Conservation (phyloP, 2,329 filamentous ascomycete species). For the Pseudopithomyces maydicus region DNA sequence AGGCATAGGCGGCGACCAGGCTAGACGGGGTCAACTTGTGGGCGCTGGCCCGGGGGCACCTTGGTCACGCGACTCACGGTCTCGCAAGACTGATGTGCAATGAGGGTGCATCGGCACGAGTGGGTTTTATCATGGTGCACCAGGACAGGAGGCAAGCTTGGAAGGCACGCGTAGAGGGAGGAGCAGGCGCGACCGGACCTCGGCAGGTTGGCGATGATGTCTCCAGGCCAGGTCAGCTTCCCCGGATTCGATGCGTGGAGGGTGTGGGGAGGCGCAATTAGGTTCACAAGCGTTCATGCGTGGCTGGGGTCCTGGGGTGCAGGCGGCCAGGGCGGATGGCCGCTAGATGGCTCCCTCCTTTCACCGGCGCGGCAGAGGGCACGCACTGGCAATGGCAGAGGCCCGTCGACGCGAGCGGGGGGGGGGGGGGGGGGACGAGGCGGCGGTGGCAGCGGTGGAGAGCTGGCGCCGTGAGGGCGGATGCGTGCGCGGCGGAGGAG, state of each 20-base stretch:
- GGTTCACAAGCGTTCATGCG: not conserved
- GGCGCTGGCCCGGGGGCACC: not conserved
- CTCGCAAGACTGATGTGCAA: conserved; percentile 10
- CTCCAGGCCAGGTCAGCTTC: not conserved
- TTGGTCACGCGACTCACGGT: conserved; percentile 19
- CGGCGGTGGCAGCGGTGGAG: not conserved
- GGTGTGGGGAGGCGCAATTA: conserved; percentile 2
- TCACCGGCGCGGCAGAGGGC: not conserved
- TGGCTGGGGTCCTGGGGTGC: conserved; percentile 1
- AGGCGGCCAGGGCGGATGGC: conserved; percentile 9
- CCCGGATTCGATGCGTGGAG: conserved; percentile 2
- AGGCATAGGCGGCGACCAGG: conserved; percentile 32
- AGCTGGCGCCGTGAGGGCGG: not conserved
- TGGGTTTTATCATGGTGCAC: conserved; percentile 6
- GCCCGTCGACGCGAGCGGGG: no score
- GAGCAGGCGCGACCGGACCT: conserved; percentile 1
- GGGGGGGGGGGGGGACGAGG: not conserved
- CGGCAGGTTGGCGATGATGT: not conserved
- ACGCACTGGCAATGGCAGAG: no score
- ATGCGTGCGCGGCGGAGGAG: not conserved
- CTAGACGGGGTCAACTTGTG: conserved; percentile 10
- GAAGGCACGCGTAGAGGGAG: not conserved
- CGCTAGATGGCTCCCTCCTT: not conserved
- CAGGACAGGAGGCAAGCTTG: not conserved
- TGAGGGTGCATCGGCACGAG: not conserved